These are phyloP conservation scores for Smallanthus sonchifolius DNA, from an alignment of 129 eudicot genomes.

Conservation along the genomic window DNA sequence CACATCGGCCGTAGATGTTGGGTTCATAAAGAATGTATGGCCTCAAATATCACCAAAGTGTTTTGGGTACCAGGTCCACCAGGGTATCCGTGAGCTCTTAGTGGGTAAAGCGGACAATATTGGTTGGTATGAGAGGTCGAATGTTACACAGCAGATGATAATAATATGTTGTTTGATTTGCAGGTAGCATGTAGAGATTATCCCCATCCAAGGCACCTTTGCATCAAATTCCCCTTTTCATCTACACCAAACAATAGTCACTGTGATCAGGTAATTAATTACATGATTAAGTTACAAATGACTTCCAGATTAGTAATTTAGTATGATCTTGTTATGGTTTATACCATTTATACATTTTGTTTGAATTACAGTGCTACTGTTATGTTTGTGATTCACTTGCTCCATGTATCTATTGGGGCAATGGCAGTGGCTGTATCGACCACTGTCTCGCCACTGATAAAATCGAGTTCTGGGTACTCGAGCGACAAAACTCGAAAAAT, in stretches of 20 bases:
- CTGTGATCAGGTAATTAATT: slow-evolving; percentile 51
- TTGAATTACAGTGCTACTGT: slow-evolving; percentile 80
- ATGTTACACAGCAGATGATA: background rate
- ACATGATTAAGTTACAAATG: background rate
- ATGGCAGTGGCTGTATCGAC: slow-evolving; percentile 38
- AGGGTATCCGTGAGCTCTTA: no score
- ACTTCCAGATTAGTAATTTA: background rate
- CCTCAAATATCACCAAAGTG: no score
- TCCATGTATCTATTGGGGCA: slow-evolving; percentile 77
- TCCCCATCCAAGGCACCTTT: slow-evolving; percentile 85
- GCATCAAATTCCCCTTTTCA: slow-evolving; percentile 62
- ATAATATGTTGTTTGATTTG: background rate
- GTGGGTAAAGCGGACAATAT: no score
- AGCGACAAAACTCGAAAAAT: slow-evolving; percentile 45
- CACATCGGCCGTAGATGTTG: no score
- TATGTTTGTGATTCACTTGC: slow-evolving; percentile 90
- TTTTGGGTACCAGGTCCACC: no score
- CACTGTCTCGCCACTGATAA: slow-evolving; percentile 88
- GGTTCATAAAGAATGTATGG: no score
- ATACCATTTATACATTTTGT: background rate
- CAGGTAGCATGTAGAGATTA: slow-evolving; percentile 97
- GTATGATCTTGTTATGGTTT: background rate
- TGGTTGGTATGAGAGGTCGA: background rate
- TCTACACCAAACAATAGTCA: slow-evolving; percentile 59
- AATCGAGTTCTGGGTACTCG: slow-evolving; percentile 50